Evolutionary conservation across 768 basidiomycete genomes (phyloP), one percentile per base, ranked within the genome.

Genomic region (Cystofilobasidium ferigula): DNA sequence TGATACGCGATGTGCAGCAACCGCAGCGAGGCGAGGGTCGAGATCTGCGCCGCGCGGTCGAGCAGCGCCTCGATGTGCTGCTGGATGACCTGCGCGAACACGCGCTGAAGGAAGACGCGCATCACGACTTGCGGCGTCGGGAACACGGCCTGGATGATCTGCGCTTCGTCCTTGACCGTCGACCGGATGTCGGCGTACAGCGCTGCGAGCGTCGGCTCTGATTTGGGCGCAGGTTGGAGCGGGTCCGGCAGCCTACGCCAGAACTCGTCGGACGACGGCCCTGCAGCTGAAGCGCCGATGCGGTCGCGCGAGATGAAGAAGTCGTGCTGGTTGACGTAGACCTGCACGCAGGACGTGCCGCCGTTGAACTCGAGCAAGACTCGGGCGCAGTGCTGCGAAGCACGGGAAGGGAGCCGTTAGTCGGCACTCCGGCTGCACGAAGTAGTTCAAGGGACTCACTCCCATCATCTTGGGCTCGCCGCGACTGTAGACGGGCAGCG

Each of bases 391-490:
- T 98, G 95, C 94, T 99, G 72, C 47, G n/a, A 51, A 24, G 18
- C 13, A 34, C 18, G 40, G 28, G 24, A 8, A 35, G 6, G 36
- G 30, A 57, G 34, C 3, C 30, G n/a, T n/a, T n/a, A n/a, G n/a
- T n/a, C n/a, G n/a, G n/a, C n/a, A n/a, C n/a, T n/a, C n/a, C n/a
- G n/a, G n/a, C n/a, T n/a, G n/a, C n/a, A n/a, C 16, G 48, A 12
- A 32, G 26, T 7, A 47, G 16, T 6, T 16, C 62, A 61, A 58
- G 48, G 26, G 42, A 63, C 78, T 87, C 63, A 80, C 95, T 78
- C 93, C 89, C 95, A 99, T 99, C 87, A 97, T 89, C 78, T 94
- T 94, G 0, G 95, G 95, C 74, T 99, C 95, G 36, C 93, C 92
- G 73, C 90, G 89, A 61, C 65, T 67, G 54, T 12, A 22, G n/a